These are phyloP conservation scores for Cyathus striatus DNA, from an alignment of 768 basidiomycete genomes.

Conservation along the genomic window DNA sequence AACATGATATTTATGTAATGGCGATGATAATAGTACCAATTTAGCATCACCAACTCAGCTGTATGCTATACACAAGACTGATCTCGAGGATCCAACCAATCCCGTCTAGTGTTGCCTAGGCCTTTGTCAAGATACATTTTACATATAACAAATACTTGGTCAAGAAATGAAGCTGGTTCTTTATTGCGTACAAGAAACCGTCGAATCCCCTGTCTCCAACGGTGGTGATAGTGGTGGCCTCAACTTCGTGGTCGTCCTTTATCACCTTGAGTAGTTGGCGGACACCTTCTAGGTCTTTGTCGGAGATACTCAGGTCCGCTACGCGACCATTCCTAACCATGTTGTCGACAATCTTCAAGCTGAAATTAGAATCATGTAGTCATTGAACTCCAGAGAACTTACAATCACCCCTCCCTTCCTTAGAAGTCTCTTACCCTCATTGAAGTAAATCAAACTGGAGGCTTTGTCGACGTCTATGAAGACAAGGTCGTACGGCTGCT, in stretches of 20 bases:
- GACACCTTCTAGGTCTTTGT: constrained; percentile 38
- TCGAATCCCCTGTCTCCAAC: constrained; percentile 51
- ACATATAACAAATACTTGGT: not conserved
- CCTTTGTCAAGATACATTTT: constrained; percentile 1
- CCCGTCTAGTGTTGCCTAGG: too few species aligned
- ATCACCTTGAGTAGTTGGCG: constrained; percentile 38
- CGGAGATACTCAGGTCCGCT: constrained; percentile 29
- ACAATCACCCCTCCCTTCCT: constrained; percentile 60
- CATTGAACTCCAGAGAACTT: constrained; percentile 14
- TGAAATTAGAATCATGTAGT: not conserved
- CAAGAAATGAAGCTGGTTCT: not conserved
- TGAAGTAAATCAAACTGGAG: constrained; percentile 50
- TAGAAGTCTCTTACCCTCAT: constrained; percentile 54
- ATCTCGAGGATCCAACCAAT: too few species aligned
- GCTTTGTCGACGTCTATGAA: constrained; percentile 75
- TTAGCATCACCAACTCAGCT: too few species aligned
- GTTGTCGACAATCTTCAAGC: constrained; percentile 53
- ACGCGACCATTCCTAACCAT: constrained; percentile 48
- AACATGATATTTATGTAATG: too few species aligned
- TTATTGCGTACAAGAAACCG: constrained; percentile 42
- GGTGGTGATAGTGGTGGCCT: constrained; percentile 44
- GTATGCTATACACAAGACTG: too few species aligned
- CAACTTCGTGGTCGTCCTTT: constrained; percentile 44
- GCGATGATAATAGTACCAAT: too few species aligned
- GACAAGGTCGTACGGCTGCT: constrained; percentile 53